phyloP scores from a whole-genome alignment of 2,329 filamentous ascomycete genomes.

The Diaporthe vexans region DNA sequence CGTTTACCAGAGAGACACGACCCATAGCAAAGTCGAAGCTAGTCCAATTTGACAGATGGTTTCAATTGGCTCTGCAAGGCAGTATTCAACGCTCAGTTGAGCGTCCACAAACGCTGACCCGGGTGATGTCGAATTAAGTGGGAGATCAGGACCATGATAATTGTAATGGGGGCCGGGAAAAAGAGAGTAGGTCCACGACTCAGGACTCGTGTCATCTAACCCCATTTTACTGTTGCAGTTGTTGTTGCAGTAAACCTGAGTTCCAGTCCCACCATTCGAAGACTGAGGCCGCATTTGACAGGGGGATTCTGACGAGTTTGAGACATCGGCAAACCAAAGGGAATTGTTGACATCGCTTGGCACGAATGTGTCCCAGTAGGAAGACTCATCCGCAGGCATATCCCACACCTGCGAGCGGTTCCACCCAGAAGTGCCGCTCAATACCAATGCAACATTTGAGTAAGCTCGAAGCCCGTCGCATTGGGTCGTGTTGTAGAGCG shows the following conservation, averaged over 20 bases:
- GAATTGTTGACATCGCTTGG: not conserved
- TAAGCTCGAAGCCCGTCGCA: not conserved
- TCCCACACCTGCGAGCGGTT: not conserved
- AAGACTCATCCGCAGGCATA: not conserved
- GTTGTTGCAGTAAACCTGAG: not conserved
- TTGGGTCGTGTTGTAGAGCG: not conserved
- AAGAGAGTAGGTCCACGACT: not conserved
- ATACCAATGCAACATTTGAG: not conserved
- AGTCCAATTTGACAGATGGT: slow-evolving; percentile 8
- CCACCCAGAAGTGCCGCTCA: not conserved
- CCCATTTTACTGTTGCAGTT: not conserved
- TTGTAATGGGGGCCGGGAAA: rapidly evolving
- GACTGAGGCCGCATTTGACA: not conserved
- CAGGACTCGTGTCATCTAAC: not conserved
- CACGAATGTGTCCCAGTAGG: not conserved
- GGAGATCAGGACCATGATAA: too few species aligned
- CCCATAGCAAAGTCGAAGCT: not conserved
- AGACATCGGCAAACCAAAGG: not conserved
- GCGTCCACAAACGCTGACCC: not conserved
- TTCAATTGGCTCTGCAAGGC: not conserved
- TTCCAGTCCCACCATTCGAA: not conserved
- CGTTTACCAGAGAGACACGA: not conserved
- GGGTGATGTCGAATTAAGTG: not conserved
- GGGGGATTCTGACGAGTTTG: not conserved
- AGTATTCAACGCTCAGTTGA: not conserved